A percentile compares a stretch with the other conserved stretches of the same genome.
These are phyloP conservation scores for Gnomoniopsis smithogilvyi DNA, from an alignment of 2,329 filamentous ascomycete genomes.

Conservation along the genomic window DNA sequence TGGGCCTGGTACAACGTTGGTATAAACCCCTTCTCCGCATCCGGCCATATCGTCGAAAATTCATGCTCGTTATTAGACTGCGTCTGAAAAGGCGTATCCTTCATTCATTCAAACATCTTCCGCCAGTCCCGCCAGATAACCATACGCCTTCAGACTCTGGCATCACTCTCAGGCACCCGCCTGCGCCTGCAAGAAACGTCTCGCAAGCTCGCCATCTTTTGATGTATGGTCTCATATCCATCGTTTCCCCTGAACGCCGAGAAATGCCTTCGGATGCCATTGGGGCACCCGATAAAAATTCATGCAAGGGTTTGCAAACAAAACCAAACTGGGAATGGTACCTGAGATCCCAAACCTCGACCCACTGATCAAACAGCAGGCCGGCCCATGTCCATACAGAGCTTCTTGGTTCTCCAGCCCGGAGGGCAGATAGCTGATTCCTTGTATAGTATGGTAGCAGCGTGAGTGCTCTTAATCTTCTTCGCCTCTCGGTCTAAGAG, in stretches of 20 bases:
- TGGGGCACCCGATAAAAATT: not conserved
- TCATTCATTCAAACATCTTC: not conserved
- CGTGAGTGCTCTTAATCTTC: slow-evolving; percentile 7
- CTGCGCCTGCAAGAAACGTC: not conserved
- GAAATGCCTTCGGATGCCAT: slow-evolving; percentile 2
- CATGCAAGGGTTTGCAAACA: not conserved
- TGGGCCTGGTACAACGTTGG: not conserved
- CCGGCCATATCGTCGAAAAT: slow-evolving; percentile 1
- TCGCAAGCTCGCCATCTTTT: not conserved
- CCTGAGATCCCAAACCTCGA: slow-evolving; percentile 7
- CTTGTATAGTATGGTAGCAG: not conserved
- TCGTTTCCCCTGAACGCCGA: slow-evolving; percentile 8
- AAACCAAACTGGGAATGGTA: slow-evolving; percentile 5
- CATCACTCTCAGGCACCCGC: not conserved
- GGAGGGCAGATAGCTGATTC: not conserved
- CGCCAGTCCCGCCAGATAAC: slow-evolving; percentile 3
- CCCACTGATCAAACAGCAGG: slow-evolving; percentile 3
- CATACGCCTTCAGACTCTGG: not conserved
- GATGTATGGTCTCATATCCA: not conserved
- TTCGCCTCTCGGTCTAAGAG: slow-evolving; percentile 14
- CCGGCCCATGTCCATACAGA: slow-evolving; percentile 3
- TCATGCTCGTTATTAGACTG: slow-evolving; percentile 5
- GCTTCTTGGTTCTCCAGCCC: not conserved
- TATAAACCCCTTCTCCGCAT: not conserved
- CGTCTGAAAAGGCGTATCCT: not conserved